Percentiles rank a stretch among this genome's conserved stretches.
Conservation (phyloP, 257 asterid genomes). For the Solanum boliviense region DNA sequence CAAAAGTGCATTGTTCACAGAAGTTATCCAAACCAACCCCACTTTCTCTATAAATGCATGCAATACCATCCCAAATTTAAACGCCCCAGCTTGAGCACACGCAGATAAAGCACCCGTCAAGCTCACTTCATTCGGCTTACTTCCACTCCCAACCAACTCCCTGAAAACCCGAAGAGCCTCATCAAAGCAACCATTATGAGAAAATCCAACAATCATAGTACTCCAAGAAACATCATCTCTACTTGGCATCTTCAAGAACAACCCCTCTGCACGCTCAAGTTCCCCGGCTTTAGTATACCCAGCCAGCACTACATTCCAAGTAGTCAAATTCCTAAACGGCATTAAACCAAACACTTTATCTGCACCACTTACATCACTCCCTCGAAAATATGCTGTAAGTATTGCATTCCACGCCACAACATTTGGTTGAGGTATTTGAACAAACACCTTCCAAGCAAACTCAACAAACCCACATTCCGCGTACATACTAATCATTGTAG, state of each 20-base stretch:
- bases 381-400: conserved; percentile 58
- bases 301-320: conserved; percentile 75
- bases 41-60: conserved; percentile 61
- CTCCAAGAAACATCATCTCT: conserved; percentile 83
- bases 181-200: conserved; percentile 38
- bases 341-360: conserved; percentile 38
- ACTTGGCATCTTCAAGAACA: conserved; percentile 42
- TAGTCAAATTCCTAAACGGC: conserved; percentile 48
- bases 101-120: conserved; percentile 74
- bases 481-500: conserved; percentile 78
- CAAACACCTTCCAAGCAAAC: conserved; percentile 43
- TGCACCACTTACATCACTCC: conserved; percentile 36
- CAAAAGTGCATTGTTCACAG: conserved; percentile 68
- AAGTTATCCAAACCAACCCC: conserved; percentile 54
- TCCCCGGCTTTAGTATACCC: conserved; percentile 59
- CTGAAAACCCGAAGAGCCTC: conserved; percentile 45
- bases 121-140: conserved; percentile 65
- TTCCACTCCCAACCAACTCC: conserved; percentile 39
- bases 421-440: conserved; percentile 63
- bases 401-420: conserved; percentile 81
- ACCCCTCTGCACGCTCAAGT: conserved; percentile 34
- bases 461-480: conserved; percentile 54
- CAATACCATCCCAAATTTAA: conserved; percentile 44
- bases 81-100: conserved; percentile 70
- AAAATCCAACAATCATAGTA: conserved; percentile 56